phyloP scores from a whole-genome alignment of 2,329 filamentous ascomycete species.

The Cercospora zeae-maydis region DNA sequence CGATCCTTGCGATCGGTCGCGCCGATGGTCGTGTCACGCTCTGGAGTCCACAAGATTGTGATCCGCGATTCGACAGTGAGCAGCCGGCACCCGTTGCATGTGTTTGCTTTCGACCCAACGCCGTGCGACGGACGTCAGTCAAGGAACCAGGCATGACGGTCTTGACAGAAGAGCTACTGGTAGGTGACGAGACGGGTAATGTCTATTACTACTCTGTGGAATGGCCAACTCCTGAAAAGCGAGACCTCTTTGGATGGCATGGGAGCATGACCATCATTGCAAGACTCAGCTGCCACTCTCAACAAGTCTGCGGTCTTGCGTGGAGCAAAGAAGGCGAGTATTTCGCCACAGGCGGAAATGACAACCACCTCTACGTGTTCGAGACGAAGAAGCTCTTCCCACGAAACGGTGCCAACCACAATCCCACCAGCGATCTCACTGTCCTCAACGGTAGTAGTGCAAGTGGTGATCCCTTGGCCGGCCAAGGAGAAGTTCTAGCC shows the following conservation, averaged over 20 bases:
- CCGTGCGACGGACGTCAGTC: conserved; percentile 50
- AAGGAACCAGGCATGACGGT: conserved; percentile 52
- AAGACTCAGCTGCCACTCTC: conserved; percentile 72
- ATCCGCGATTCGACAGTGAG: conserved; percentile 69
- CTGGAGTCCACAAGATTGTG: conserved; percentile 69
- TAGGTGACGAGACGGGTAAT: conserved; percentile 78
- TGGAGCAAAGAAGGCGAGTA: conserved; percentile 74
- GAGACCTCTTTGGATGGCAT: conserved; percentile 69
- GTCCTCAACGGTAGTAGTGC: conserved; percentile 18
- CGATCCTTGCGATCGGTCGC: conserved; percentile 80
- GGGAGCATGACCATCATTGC: conserved; percentile 75
- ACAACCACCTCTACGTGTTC: conserved; percentile 84
- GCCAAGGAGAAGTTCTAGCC: conserved; percentile 32
- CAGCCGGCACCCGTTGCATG: conserved; percentile 73
- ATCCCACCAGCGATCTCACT: conserved; percentile 13
- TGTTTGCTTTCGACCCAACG: conserved; percentile 72
- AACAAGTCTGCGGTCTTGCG: conserved; percentile 89
- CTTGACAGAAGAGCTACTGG: conserved; percentile 74
- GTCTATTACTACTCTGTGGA: conserved; percentile 88
- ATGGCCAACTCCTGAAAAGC: conserved; percentile 61
- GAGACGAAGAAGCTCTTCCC: conserved; percentile 57
- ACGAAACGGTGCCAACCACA: conserved; percentile 6
- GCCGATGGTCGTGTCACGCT: conserved; percentile 73
- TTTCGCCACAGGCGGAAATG: conserved; percentile 88
- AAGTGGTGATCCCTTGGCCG: conserved; percentile 17